A percentile compares a stretch with the other conserved stretches of the same genome.
Conservation (phyloP, 2,329 filamentous ascomycete species). For the Monosporascus ibericus region DNA sequence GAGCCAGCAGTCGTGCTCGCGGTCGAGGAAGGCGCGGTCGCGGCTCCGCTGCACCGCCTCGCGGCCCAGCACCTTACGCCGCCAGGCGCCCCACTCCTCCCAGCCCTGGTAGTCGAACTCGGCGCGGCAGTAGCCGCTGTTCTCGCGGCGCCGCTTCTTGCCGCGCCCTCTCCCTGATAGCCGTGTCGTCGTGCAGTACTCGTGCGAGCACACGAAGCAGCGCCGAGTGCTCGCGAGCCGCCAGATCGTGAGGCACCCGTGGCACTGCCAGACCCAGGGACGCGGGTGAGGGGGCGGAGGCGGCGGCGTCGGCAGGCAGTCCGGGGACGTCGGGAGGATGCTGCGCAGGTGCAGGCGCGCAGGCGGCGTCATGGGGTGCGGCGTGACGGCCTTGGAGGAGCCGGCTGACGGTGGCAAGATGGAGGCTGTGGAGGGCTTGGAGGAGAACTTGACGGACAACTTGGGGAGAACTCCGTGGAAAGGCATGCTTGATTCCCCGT, state of each 20-base stretch:
- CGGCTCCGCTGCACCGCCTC: conserved; percentile 17
- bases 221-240: conserved; percentile 27
- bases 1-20: conserved; percentile 16
- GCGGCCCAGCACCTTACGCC: conserved; percentile 19
- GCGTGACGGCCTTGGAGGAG: not conserved
- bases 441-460: conserved; percentile 13
- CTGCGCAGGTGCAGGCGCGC: conserved; percentile 23
- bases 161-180: conserved; percentile 1
- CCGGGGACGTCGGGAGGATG: conserved; percentile 18
- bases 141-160: conserved; percentile 14
- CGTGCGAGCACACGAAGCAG: conserved; percentile 25
- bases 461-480: conserved; percentile 13
- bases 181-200: conserved; percentile 15
- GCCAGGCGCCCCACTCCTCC: conserved; percentile 24
- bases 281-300: conserved; percentile 15
- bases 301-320: conserved; percentile 17
- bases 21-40: conserved; percentile 14
- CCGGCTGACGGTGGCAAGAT: conserved; percentile 2
- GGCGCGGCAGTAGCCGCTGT: conserved; percentile 14
- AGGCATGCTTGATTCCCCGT: not conserved
- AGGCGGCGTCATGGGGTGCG: conserved; percentile 16
- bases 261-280: conserved; percentile 31
- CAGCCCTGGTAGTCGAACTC: conserved; percentile 25
- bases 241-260: conserved; percentile 24
- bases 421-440: conserved; percentile 3